phyloP scores from a whole-genome alignment of 257 asterid species.

The Gentiana macrophylla region DNA sequence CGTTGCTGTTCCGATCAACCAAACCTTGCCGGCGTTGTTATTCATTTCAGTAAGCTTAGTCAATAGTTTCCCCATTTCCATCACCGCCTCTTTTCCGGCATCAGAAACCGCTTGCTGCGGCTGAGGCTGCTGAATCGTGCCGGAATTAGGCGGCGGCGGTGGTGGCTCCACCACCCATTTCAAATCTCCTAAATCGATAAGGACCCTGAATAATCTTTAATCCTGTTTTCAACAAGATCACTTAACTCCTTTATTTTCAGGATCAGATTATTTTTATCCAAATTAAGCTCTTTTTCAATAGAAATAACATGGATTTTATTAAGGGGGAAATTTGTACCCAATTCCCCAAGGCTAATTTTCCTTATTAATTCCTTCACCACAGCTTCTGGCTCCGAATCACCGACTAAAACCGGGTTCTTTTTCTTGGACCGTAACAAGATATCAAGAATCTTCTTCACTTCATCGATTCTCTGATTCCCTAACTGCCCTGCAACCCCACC shows the following conservation, averaged over 20 bases:
- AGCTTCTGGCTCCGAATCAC: slow-evolving; percentile 64
- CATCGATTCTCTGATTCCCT: slow-evolving; percentile 41
- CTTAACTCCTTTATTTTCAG: slow-evolving; percentile 53
- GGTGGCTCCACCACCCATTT: slow-evolving; percentile 93
- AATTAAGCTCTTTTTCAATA: slow-evolving; percentile 37
- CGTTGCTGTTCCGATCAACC: slow-evolving; percentile 94
- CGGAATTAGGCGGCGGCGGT: slow-evolving; percentile 9
- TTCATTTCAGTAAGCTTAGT: slow-evolving; percentile 25
- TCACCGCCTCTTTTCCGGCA: slow-evolving; percentile 44
- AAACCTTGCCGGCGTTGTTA: slow-evolving; percentile 23
- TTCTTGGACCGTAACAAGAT: slow-evolving; percentile 56
- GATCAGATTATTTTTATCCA: slow-evolving; percentile 30
- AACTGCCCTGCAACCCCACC: slow-evolving; percentile 14
- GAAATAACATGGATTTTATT: slow-evolving; percentile 42
- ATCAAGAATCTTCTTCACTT: slow-evolving; percentile 54
- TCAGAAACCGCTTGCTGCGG: slow-evolving; percentile 54
- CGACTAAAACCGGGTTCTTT: slow-evolving; percentile 75
- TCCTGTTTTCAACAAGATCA: slow-evolving; percentile 35
- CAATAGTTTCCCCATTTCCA: slow-evolving; percentile 50
- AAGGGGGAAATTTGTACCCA: slow-evolving; percentile 27
- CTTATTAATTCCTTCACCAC: slow-evolving; percentile 55
- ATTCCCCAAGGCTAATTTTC: slow-evolving; percentile 42
- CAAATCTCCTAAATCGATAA: slow-evolving; percentile 88
- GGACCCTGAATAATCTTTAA: slow-evolving; percentile 24
- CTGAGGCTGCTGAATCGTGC: slow-evolving; percentile 16